Evolutionary conservation across 805 yeast genomes (phyloP), one percentile per base, ranked within the genome.

Genomic region (Teunomyces gatunensis): DNA sequence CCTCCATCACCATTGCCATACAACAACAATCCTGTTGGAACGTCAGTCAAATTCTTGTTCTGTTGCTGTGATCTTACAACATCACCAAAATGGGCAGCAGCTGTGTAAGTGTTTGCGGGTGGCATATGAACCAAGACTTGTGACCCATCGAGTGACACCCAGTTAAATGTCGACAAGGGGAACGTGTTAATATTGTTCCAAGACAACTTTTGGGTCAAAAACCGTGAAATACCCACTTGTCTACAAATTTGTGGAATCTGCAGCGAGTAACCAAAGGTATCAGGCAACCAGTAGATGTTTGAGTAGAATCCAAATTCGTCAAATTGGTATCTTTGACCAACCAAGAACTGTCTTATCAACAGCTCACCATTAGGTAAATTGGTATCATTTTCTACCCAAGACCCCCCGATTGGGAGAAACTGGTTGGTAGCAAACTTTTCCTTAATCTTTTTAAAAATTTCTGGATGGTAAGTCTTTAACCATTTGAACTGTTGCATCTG

Each of bases 1-100:
- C 99, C 99, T 57, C 99, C 99, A 64, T 92, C 99, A 59, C 99
- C 99, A 58, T 87, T 84, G 34, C 99, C 99, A 58, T 80, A 94
- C 37, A 90, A 72, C 60, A 94, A 70, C 56, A 92, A 72, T 0
- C 96, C 92, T 7, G 87, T 82, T 50, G 87, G 92, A 47, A 84
- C 90, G 51, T 83, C 81, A 48, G 89, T 84, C 54, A 87, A 71
- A 58, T 91, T 89, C 69, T 91, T 87, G 69, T 94, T 96, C 60
- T 89, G 92, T 21, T 73, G 69, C 47, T 84, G 77, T 1, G 96
- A 85, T 56, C 97, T 78, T 48, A 81, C 78, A 27, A 91, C 96
- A 68, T 94, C 98, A 27, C 97, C 96, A 67, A 89, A 89, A 61
- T 92, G 83, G 2, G 97, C 96, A 60, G 77, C 79, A 0, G 98